A percentile compares a stretch with the other conserved stretches of the same genome.
Evolutionary conservation across 129 eudicot species (phyloP).

Genomic region (Tanacetum coccineum): DNA sequence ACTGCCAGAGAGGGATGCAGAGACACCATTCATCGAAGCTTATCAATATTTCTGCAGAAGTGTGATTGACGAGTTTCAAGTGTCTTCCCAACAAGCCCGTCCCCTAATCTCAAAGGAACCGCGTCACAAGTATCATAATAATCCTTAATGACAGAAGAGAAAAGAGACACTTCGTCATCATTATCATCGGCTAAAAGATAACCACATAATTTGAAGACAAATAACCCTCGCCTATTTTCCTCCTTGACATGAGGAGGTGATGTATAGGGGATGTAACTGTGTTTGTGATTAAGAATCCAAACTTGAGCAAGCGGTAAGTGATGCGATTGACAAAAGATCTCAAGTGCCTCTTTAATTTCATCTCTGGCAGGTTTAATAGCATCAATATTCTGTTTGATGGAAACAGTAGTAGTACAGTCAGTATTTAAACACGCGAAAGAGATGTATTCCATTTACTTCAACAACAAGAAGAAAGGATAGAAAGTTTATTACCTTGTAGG

Average conservation of each 20-base stretch:
- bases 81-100: slow-evolving; percentile 3
- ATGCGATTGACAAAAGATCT: not conserved
- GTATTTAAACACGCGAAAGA: too few relatives aligned
- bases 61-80: not conserved
- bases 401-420: too few relatives aligned
- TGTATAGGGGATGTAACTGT: too few relatives aligned
- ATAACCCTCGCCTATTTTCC: not conserved
- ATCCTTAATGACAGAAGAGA: not conserved
- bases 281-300: not conserved
- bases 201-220: not conserved
- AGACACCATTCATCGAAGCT: not conserved
- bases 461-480: too few relatives aligned
- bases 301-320: slow-evolving; percentile 10
- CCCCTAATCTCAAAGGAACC: not conserved
- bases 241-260: too few relatives aligned
- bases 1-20: not conserved
- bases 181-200: not conserved
- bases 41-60: not conserved
- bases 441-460: too few relatives aligned
- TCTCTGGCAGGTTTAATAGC: not conserved
- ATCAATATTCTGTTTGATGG: too few relatives aligned
- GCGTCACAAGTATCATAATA: not conserved
- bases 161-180: not conserved
- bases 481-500: too few relatives aligned
- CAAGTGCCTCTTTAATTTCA: not conserved